Evolutionary conservation across 1,284 basidiomycete genomes (phyloP).

Genomic region (Irpex rosettiformis): DNA sequence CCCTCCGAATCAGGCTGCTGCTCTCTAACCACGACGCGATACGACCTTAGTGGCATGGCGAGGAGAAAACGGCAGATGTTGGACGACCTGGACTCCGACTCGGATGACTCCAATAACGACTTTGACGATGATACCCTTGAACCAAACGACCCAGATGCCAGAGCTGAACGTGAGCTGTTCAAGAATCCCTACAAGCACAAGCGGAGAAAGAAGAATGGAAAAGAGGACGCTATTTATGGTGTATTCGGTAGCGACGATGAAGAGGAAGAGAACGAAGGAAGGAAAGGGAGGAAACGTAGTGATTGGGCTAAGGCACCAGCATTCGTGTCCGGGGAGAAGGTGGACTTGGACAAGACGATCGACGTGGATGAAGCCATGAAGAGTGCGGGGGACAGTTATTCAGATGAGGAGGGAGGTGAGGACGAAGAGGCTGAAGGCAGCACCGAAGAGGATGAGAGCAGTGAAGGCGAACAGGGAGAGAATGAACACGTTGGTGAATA

Average conservation of each 20-base stretch:
- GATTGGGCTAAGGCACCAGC: conserved; percentile 80
- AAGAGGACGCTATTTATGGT: conserved; percentile 80
- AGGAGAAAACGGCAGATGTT: conserved; percentile 78
- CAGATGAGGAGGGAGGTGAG: conserved; percentile 25
- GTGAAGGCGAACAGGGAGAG: conserved; percentile 35
- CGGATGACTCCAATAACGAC: conserved; percentile 55
- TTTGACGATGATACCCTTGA: conserved; percentile 36
- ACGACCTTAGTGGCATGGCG: conserved; percentile 50
- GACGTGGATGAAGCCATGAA: conserved; percentile 38
- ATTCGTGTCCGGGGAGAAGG: conserved; percentile 61
- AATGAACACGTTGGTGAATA: conserved; percentile 45
- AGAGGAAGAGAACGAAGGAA: conserved; percentile 29
- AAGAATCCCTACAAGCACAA: conserved; percentile 76
- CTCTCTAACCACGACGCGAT: not conserved
- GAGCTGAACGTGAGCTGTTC: conserved; percentile 77
- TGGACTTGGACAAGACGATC: conserved; percentile 42
- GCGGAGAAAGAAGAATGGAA: conserved; percentile 59
- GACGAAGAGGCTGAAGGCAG: conserved; percentile 23
- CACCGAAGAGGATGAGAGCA: conserved; percentile 24
- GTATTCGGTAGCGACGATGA: conserved; percentile 78
- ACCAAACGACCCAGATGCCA: conserved; percentile 64
- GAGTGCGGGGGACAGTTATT: conserved; percentile 35
- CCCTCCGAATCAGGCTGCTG: no score
- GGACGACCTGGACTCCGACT: conserved; percentile 72
- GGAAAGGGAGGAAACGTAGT: conserved; percentile 38